Conservation (phyloP, 495 filamentous ascomycete species). For the Hypoxylon rickii region DNA sequence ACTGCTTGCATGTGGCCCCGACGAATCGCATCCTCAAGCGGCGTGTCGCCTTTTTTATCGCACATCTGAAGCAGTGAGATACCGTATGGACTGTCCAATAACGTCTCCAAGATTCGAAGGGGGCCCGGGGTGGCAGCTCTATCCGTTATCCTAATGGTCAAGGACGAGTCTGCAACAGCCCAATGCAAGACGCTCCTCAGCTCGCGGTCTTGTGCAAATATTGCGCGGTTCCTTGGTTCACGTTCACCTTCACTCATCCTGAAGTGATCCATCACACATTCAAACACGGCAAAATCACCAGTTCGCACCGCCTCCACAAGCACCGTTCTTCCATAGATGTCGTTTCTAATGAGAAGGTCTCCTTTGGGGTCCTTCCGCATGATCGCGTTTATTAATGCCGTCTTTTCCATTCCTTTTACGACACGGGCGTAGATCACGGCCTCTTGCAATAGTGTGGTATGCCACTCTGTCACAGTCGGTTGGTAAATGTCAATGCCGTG, state of each 20-base stretch:
- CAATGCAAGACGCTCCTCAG: conserved; percentile 17
- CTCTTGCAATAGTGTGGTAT: conserved; percentile 5
- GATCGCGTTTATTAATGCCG: conserved; percentile 23
- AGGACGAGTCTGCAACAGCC: conserved; percentile 21
- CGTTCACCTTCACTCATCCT: conserved; percentile 3
- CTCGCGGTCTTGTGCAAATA: conserved; percentile 13
- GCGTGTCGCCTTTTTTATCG: conserved; percentile 20
- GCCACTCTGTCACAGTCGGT: conserved; percentile 8
- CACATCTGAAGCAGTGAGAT: conserved; percentile 7
- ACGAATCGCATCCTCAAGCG: conserved; percentile 27
- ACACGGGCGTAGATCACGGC: conserved; percentile 14
- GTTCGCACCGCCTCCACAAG: conserved; percentile 25
- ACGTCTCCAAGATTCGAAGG: conserved; percentile 20
- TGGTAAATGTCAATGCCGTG: conserved; percentile 16
- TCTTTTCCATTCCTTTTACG: conserved; percentile 20
- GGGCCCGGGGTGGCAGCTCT: conserved; percentile 14
- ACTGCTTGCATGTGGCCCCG: conserved; percentile 27
- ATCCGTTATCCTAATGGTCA: conserved; percentile 15
- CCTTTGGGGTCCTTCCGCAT: conserved; percentile 16
- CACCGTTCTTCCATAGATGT: conserved; percentile 17
- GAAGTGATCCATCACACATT: conserved; percentile 20
- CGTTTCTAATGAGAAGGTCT: conserved; percentile 8
- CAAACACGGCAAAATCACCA: conserved; percentile 17
- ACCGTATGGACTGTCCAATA: conserved; percentile 19
- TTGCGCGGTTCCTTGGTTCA: conserved; percentile 7